Conservation (phyloP, 257 asterid genomes). For the Rauvolfia tetraphylla region DNA sequence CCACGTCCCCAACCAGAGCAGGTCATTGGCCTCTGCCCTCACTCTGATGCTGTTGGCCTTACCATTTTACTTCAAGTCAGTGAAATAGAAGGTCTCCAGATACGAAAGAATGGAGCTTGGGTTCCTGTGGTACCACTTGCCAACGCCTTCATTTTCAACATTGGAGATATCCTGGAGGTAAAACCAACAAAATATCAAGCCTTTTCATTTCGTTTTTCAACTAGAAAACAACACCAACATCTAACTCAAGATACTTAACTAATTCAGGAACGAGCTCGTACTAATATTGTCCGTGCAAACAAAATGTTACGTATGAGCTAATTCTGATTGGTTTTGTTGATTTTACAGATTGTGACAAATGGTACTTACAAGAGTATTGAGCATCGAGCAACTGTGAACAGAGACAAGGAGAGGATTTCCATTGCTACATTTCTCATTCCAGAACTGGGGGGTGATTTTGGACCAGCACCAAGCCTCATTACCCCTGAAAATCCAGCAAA, state of each 20-base stretch:
- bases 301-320: too few relatives aligned
- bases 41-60: constrained; percentile 33
- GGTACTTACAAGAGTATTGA: constrained; percentile 32
- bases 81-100: constrained; percentile 30
- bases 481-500: constrained; percentile 40
- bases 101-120: constrained; percentile 26
- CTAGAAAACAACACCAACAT: too few relatives aligned
- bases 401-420: constrained; percentile 26
- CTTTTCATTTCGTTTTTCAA: too few relatives aligned
- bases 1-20: constrained; percentile 24
- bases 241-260: too few relatives aligned
- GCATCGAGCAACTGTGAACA: constrained; percentile 39
- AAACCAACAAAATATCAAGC: background rate
- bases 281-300: too few relatives aligned
- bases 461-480: constrained; percentile 49
- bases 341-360: constrained; percentile 27
- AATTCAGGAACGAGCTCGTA: too few relatives aligned
- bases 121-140: constrained; percentile 27
- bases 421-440: constrained; percentile 31
- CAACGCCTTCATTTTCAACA: constrained; percentile 28
- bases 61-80: constrained; percentile 30
- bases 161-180: constrained; percentile 34
- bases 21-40: constrained; percentile 29
- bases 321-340: background rate
- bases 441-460: constrained; percentile 9